Conservation (phyloP, 192 early-diverging fungal species). For the Allomyces macrogynus region DNA sequence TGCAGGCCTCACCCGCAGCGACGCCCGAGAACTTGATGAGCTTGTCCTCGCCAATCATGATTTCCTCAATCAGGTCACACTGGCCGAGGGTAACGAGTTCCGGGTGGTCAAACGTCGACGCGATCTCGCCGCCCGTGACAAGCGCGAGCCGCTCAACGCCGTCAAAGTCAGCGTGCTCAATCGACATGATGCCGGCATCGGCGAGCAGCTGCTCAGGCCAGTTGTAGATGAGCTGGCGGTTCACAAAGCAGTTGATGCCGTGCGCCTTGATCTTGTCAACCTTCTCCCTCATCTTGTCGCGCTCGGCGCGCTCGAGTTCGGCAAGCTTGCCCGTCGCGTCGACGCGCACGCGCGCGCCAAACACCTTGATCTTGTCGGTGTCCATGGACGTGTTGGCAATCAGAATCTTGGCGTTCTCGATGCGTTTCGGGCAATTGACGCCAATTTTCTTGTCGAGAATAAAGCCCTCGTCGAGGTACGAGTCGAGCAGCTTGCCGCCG, state of each 20-base stretch:
- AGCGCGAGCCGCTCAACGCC: slow-evolving; percentile 90
- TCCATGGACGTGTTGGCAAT: slow-evolving; percentile 99
- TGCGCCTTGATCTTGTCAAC: slow-evolving; percentile 94
- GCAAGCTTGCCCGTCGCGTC: slow-evolving; percentile 93
- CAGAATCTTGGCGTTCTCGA: slow-evolving; percentile 89
- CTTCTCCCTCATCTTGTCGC: slow-evolving; percentile 95
- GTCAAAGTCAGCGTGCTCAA: slow-evolving; percentile 98
- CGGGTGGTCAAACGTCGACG: slow-evolving; percentile 95
- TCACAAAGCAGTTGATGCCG: slow-evolving; percentile 98
- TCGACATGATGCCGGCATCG: slow-evolving; percentile 87
- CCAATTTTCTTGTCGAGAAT: slow-evolving; percentile 98
- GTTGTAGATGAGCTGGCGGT: slow-evolving; percentile 99
- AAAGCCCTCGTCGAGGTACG: slow-evolving; percentile 90
- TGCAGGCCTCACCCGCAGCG: slow-evolving; percentile 89
- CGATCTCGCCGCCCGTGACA: slow-evolving; percentile 95
- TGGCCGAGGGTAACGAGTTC: slow-evolving; percentile 84
- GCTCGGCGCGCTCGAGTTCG: slow-evolving; percentile 94
- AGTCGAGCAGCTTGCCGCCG: slow-evolving; percentile 84
- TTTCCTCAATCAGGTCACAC: slow-evolving; percentile 92
- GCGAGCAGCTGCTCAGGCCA: slow-evolving; percentile 98
- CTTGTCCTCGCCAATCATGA: slow-evolving; percentile 96
- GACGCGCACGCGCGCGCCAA: slow-evolving; percentile 90
- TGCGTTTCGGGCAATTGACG: slow-evolving; percentile 87
- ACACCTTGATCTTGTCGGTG: slow-evolving; percentile 99
- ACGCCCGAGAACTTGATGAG: slow-evolving; percentile 94